These are phyloP conservation scores for Podaxis rugospora DNA, from an alignment of 768 basidiomycete genomes.

Conservation along the genomic window DNA sequence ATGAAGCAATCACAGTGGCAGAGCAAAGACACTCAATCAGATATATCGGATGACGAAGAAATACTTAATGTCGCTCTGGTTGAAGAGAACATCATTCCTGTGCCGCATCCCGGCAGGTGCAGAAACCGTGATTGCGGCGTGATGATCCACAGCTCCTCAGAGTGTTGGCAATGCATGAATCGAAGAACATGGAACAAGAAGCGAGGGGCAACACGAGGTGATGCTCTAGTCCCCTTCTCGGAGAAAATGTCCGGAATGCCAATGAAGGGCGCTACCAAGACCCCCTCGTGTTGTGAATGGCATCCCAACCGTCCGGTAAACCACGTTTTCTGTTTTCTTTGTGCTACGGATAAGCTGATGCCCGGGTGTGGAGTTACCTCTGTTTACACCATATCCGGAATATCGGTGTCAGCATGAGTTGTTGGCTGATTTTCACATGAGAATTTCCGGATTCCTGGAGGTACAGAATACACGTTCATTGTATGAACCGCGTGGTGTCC, in stretches of 20 bases:
- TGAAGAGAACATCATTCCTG: neutral
- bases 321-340: neutral
- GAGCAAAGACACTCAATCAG: neutral
- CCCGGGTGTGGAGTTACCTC: constrained; percentile 15
- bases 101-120: neutral
- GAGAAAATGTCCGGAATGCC: neutral
- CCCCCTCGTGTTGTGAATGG: constrained; percentile 4
- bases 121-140: constrained; percentile 2
- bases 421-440: constrained; percentile 21
- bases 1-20: too few relatives aligned
- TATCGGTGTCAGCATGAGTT: constrained; percentile 28
- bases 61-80: neutral
- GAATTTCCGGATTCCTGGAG: constrained; percentile 28
- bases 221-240: neutral
- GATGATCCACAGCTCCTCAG: constrained; percentile 1
- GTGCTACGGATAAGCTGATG: neutral
- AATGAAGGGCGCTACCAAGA: neutral
- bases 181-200: neutral
- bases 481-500: constrained; percentile 15
- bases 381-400: constrained; percentile 28
- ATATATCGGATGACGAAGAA: neutral
- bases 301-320: constrained; percentile 4
- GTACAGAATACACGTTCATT: constrained; percentile 30
- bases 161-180: constrained; percentile 8
- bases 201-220: constrained; percentile 1